Base-by-base conservation (phyloP, 2,329 filamentous ascomycete species). In the Epichloe typhina region DNA sequence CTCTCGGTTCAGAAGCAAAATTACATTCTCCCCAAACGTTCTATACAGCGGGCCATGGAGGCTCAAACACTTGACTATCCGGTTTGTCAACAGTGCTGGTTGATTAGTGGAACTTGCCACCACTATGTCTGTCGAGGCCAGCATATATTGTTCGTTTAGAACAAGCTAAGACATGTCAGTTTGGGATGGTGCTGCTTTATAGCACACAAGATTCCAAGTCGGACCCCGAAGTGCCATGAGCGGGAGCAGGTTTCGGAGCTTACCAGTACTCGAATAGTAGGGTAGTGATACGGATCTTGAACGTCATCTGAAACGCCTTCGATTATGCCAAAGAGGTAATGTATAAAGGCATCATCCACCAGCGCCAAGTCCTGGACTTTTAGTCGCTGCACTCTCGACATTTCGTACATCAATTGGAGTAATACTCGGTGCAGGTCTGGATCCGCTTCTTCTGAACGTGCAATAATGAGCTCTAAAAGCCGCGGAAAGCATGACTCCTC, bases 111-210 rank as follows among this genome's bases (percentile, higher is more conserved):
- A 13, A 38, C 72, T 68, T 36, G 64, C 62, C 19, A 68, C 68
- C 19, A 68, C 68, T 3, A 72, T 66, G 33, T 74, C 78, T 53
- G 76, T 86, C 58, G 73, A 79, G 19, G 80, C 75, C 50, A 97
- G 83, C 86, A 98, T 95, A 68, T 96, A 98, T 68, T 98, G 93
- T 67, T 98, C 93, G 67, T 98, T 98, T 56, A 98, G 71, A 31
- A 97, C 90, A 59, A 98, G 79, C 88, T 95, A 57, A 47, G 46
- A 11, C 4, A 7, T 36, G 57, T 63, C 47, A 62, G 59, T 51
- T 38, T 46, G 39, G 45, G 12, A 15, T 31, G 37, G 17, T 9
- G 17, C 43, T 17, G 33, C 13, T 37, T 42, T 45, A 11, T 9
- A 7, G 19, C 33, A 21, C 13, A 12, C 15, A 46, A 12, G 19